Base-by-base conservation (phyloP, 2,329 filamentous ascomycete species). In the Gnomoniopsis smithogilvyi region DNA sequence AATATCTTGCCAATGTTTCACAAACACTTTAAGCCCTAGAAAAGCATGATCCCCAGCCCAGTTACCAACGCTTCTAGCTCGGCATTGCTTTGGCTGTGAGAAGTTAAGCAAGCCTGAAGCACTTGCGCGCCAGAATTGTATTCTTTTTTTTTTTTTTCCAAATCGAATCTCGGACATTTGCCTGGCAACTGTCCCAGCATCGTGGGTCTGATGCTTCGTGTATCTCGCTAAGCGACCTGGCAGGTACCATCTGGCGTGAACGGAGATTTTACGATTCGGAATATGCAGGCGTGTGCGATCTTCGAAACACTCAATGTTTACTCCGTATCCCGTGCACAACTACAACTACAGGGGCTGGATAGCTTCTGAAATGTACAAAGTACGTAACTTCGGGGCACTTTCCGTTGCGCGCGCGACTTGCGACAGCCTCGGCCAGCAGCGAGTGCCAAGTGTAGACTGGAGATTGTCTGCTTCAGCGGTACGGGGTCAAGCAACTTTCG, bases 221-320 rank as follows among this genome's bases (percentile, higher is more conserved):
- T 51, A 51, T 51, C 46, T 51, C 46, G 54, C 54, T 56, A 50
- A 57, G 50, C 36, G 50, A 62, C 54, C 50, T 62, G 56, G 56
- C 56, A 55, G 53, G 36, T 48, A 53, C 38, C 33, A 60, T 62
- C 57, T 60, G 60, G 48, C 56, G 60, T 54, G 41, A 24, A 49
- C 60, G 60, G 57, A 62, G 53, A 60, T 57, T 56, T 62, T 56
- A 50, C 60, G 53, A 62, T 46, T 60, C 54, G 53, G 22, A 36
- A 60, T 46, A 55, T 62, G 58, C 60, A 62, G 22, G 56, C 36
- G 50, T 56, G 54, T 56, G 47, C 34, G 46, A 56, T 56, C 47
- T 56, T 56, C 36, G 54, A 56, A 49, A 56, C 54, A 41, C 54
- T 34, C 17, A 24, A 34, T 19, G 22, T 21, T 51, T 19, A 49